A percentile compares a stretch with the other conserved stretches of the same genome.
These are phyloP conservation scores for Geopyxis carbonaria DNA, from an alignment of 495 filamentous ascomycete genomes.

Conservation along the genomic window DNA sequence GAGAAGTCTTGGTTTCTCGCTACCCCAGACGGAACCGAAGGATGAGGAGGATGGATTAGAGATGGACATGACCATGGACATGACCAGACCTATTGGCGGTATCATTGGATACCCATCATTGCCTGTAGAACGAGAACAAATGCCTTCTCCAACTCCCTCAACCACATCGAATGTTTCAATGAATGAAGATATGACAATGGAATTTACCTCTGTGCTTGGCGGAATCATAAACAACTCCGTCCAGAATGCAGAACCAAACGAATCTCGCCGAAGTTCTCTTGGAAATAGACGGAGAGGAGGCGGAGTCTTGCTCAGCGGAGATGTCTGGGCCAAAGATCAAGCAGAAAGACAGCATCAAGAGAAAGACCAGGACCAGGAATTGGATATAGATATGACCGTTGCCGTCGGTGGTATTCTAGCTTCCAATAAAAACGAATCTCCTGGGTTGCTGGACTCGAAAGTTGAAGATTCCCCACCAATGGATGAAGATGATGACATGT, in stretches of 20 bases:
- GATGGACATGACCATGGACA: conserved; percentile 49
- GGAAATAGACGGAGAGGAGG: conserved; percentile 17
- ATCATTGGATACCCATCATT: conserved; percentile 42
- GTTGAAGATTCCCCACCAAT: no score
- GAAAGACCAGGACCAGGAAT: conserved; percentile 29
- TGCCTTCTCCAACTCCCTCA: conserved; percentile 5
- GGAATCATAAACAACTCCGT: conserved; percentile 41
- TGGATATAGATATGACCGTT: conserved; percentile 42
- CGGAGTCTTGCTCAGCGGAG: conserved; percentile 23
- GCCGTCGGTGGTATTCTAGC: conserved; percentile 50
- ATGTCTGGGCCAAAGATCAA: conserved; percentile 43
- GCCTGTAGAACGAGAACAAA: no score
- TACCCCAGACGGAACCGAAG: conserved; percentile 2
- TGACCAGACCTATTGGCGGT: conserved; percentile 64
- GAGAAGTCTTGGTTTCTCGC: background rate
- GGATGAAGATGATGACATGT: no score
- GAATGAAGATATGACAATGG: conserved; percentile 64
- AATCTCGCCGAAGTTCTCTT: conserved; percentile 31
- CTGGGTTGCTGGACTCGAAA: no score
- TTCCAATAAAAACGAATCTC: no score
- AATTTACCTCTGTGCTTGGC: conserved; percentile 70
- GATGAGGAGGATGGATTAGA: conserved; percentile 34
- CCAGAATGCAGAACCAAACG: conserved; percentile 12
- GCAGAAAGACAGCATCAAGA: conserved; percentile 44
- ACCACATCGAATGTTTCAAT: conserved; percentile 18